phyloP scores from a whole-genome alignment of 768 basidiomycete species.

The Pisolithus tinctorius region DNA sequence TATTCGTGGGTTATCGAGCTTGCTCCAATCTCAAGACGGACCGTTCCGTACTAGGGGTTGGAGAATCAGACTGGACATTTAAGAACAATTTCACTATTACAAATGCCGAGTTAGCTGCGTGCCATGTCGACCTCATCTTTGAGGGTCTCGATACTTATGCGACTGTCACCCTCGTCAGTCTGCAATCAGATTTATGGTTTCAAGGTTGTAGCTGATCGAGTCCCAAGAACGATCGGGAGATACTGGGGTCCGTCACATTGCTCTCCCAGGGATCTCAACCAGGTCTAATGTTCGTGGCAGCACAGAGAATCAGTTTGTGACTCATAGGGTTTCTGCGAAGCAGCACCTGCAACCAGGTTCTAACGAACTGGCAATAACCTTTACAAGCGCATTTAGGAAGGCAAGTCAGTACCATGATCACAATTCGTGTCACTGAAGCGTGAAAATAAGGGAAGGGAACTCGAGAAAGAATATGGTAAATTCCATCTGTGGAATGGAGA shows the following conservation, averaged over 20 bases:
- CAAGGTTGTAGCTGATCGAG: background rate
- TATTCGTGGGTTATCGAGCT: background rate
- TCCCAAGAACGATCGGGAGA: slow-evolving; percentile 63
- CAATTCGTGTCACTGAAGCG: background rate
- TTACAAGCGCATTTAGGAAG: slow-evolving; percentile 70
- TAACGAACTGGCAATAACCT: slow-evolving; percentile 67
- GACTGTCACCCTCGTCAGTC: slow-evolving; percentile 55
- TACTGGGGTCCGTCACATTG: slow-evolving; percentile 44
- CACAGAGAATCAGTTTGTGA: slow-evolving; percentile 80
- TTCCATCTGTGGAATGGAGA: slow-evolving; percentile 83
- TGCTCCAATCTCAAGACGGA: background rate
- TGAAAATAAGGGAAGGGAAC: slow-evolving; percentile 52
- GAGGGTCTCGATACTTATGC: slow-evolving; percentile 92
- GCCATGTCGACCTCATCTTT: slow-evolving; percentile 71
- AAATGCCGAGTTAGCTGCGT: slow-evolving; percentile 36
- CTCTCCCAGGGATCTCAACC: background rate
- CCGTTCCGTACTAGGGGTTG: slow-evolving; percentile 57
- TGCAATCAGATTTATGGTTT: background rate
- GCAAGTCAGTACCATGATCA: slow-evolving; percentile 23
- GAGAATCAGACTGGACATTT: slow-evolving; percentile 84
- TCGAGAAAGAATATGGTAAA: slow-evolving; percentile 62
- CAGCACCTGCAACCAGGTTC: slow-evolving; percentile 40
- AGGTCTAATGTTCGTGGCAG: slow-evolving; percentile 26
- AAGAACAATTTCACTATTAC: slow-evolving; percentile 53
- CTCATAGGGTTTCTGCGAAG: slow-evolving; percentile 60